A percentile compares a stretch with the other conserved stretches of the same genome.
Evolutionary conservation across 208 protist genomes (phyloP).

Genomic region (Naegleria fowleri): DNA sequence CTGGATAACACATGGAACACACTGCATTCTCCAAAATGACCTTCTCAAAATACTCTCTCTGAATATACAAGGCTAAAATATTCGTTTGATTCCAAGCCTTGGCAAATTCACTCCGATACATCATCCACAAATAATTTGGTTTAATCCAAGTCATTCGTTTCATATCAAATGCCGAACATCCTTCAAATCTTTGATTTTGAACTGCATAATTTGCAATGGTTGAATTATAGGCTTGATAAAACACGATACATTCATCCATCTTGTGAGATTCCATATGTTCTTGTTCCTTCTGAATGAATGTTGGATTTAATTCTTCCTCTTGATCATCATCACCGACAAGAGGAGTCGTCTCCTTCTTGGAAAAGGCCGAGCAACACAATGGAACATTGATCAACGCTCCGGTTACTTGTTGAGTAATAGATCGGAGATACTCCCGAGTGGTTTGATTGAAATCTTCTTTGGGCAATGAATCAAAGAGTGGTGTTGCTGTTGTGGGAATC

Average conservation of each 20-base stretch:
- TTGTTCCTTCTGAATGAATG: not conserved
- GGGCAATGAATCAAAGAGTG: not conserved
- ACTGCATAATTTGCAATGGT: not conserved
- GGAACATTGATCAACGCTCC: not conserved
- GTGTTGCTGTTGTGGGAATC: not conserved
- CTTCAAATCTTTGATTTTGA: slow-evolving; percentile 13
- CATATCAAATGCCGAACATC: not conserved
- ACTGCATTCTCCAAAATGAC: not conserved
- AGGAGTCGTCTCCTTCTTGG: too few species aligned
- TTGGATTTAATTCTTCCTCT: not conserved
- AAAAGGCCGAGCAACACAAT: too few species aligned
- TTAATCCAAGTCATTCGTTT: slow-evolving; percentile 25
- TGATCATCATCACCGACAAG: too few species aligned
- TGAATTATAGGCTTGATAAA: slow-evolving; percentile 27
- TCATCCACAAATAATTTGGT: slow-evolving; percentile 28
- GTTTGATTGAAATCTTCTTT: not conserved
- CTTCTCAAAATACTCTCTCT: not conserved
- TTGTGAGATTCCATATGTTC: too few species aligned
- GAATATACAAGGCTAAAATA: not conserved
- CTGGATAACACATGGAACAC: not conserved
- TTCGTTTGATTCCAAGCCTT: not conserved
- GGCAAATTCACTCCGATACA: not conserved
- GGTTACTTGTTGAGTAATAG: not conserved
- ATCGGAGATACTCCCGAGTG: not conserved
- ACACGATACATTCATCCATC: not conserved